Evolutionary conservation across 257 asterid species (phyloP).

Genomic region (Solanum bulbocastanum): DNA sequence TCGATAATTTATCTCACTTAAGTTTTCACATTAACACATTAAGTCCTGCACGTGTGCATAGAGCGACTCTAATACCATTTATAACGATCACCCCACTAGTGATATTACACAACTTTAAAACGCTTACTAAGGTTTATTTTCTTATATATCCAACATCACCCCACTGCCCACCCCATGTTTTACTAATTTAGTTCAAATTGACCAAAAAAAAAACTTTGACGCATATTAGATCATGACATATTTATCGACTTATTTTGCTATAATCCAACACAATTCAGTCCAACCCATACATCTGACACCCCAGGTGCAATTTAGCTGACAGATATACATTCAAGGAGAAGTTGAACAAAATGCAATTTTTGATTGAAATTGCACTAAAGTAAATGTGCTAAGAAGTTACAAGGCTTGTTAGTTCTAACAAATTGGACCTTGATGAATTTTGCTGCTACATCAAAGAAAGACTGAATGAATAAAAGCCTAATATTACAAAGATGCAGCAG

Average conservation of each 20-base stretch:
- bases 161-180: neutral
- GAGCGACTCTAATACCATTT: neutral
- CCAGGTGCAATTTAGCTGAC: neutral
- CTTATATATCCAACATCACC: neutral
- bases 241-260: neutral
- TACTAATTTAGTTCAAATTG: neutral
- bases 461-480: slow-evolving; percentile 20
- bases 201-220: neutral
- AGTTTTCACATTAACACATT: neutral
- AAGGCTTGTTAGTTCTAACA: slow-evolving; percentile 25
- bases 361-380: neutral
- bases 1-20: neutral
- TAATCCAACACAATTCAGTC: neutral
- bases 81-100: neutral
- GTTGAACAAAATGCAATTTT: neutral
- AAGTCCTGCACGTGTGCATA: neutral
- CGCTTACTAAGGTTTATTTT: neutral
- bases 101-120: neutral
- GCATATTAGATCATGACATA: neutral
- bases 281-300: neutral
- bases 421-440: slow-evolving; percentile 21
- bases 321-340: neutral
- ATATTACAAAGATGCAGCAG: slow-evolving; percentile 34
- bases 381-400: slow-evolving; percentile 10
- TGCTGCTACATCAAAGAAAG: slow-evolving; percentile 27